phyloP scores from a whole-genome alignment of 2,329 filamentous ascomycete species.

The Venturia oleaginea region DNA sequence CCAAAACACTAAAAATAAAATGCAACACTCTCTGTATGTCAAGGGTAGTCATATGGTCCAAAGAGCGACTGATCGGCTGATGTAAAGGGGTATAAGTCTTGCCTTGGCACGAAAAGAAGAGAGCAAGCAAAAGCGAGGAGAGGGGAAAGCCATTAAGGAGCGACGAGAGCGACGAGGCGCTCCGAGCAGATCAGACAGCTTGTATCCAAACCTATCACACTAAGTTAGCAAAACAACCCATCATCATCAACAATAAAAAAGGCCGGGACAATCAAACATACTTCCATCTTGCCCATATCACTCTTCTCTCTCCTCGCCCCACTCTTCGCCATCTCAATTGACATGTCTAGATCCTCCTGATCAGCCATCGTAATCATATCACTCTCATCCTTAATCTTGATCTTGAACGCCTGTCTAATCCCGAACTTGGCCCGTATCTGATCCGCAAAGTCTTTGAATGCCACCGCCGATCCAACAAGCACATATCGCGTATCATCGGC shows the following conservation, averaged over 20 bases:
- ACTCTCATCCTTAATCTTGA: slow-evolving; percentile 80
- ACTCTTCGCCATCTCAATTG: slow-evolving; percentile 60
- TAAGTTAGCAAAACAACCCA: neutral
- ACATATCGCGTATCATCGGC: slow-evolving; percentile 81
- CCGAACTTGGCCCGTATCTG: slow-evolving; percentile 82
- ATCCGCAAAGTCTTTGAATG: slow-evolving; percentile 68
- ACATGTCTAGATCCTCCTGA: slow-evolving; percentile 90
- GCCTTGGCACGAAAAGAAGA: neutral
- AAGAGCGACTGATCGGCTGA: neutral
- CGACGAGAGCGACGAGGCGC: neutral
- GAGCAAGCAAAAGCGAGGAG: neutral
- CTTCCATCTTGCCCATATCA: slow-evolving; percentile 92
- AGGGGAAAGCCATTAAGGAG: neutral
- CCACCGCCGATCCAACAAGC: slow-evolving; percentile 65
- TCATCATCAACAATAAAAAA: neutral
- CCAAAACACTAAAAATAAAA: neutral
- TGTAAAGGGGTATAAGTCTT: slow-evolving; percentile 4
- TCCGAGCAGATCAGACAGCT: neutral
- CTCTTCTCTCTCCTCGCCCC: slow-evolving; percentile 61
- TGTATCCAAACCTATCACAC: slow-evolving; percentile 12
- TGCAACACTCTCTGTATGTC: neutral
- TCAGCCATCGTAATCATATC: slow-evolving; percentile 98
- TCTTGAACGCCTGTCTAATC: slow-evolving; percentile 68
- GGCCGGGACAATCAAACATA: slow-evolving; percentile 32
- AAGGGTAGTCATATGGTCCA: neutral